Base-by-base conservation (phyloP, 1,284 basidiomycete genomes). In the Peniophora sp. region DNA sequence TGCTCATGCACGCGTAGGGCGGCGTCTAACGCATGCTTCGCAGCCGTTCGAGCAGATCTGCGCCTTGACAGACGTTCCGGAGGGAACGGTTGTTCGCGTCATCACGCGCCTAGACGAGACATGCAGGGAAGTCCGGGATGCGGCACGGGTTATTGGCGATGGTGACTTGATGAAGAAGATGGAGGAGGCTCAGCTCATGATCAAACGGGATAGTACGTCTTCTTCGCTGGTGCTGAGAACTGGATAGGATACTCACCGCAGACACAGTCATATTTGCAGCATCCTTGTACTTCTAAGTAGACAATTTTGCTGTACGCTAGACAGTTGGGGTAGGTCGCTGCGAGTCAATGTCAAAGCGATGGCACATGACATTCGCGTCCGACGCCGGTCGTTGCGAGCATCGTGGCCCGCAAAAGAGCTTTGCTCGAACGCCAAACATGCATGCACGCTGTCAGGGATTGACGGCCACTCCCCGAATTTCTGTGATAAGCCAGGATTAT, bases 21-120 rank as follows among this genome's bases (percentile, higher is more conserved):
- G 27, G 6, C 27, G n/a, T n/a, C 12, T 32, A 32, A 32, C 27
- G 27, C 27, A 32, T 6, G 6, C 27, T 32, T 36, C 18, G 55
- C 55, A 97, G 94, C 91, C 95, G 0, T 99, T 99, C 66, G 85
- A 92, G 58, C 85, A 98, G 62, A 97, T 99, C 60, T 94, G 92
- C 1, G 70, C 79, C 6, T 71, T 99, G 54, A 99, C 97, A 0
- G 97, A 99, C 62, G 89, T 98, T 10, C 83, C 93, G 6, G 97
- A 99, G 65, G 97, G 97, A 0, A 97, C 93, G 0, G 96, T 99
- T 55, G 97, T 99, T 11, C 83, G 97, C 41, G 88, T 92, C 48
- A 99, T 99, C 63, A 98, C 92, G 3, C 81, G 97, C 14, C 71
- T 99, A 48, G 97, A 99, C 64, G 96, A 99, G 70, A 97, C 94